Base-by-base conservation (phyloP, 1,284 basidiomycete species). In the Heliocybe sulcata region DNA sequence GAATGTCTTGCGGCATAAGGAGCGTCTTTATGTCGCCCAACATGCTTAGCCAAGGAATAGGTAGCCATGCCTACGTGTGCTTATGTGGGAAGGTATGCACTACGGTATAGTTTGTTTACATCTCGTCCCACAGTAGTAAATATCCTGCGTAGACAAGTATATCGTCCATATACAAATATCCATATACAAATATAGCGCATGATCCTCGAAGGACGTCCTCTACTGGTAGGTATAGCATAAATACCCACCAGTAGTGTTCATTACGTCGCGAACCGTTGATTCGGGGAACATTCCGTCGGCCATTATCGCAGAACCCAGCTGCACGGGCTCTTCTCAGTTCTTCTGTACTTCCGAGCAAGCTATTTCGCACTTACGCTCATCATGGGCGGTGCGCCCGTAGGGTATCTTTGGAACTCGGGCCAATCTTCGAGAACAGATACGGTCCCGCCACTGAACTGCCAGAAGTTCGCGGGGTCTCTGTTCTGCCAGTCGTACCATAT, bases 401-500 rank as follows among this genome's bases (percentile, higher is more conserved):
- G 69, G 58, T 67, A 72, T 54, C 64, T 47, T 1, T 60, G 42
- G 51, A 64, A 64, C 3, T 58, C 57, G 8, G 62, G 63, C 1
- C 57, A 29, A 47, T 65, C 68, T 10, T 66, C 57, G 14, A 67
- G 27, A 35, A 62, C 61, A 51, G 67, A 59, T 4, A 67, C 61
- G 0, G 67, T 64, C 8, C 72, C 71, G 29, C 71, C 72, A 22
- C 60, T 56, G 56, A 64, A 71, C 23, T 62, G 62, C 58, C 61
- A 63, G 52, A 59, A 61, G 61, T 69, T 70, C 9, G 45, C 51
- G 0, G 59, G 35, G 55, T 67, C 45, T 16, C 56, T 58, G 56
- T 62, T 57, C 58, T 73, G 72, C 72, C 72, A 74, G 54, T 72
- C 67, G 31, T 57, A 68, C 71, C 71, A 74, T 6, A 73, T 56